These are phyloP conservation scores for Phialocephala sp. DNA, from an alignment of 2,329 filamentous ascomycete genomes.

Conservation along the genomic window DNA sequence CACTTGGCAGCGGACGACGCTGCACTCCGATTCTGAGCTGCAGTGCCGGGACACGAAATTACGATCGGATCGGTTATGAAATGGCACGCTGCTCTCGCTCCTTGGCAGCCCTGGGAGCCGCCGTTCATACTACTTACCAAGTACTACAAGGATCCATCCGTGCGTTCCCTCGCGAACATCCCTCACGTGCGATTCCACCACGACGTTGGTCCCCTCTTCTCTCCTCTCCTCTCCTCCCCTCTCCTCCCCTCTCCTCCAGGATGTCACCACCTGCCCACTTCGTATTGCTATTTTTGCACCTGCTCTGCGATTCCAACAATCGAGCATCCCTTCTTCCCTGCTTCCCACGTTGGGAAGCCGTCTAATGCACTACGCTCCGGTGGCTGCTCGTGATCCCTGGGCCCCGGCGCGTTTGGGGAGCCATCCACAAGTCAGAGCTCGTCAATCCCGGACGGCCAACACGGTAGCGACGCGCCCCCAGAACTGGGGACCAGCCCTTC, in stretches of 20 bases:
- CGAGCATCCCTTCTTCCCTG: neutral
- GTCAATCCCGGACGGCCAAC: neutral
- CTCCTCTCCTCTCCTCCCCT: no score
- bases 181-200: no score
- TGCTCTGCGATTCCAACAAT: neutral
- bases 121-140: no score
- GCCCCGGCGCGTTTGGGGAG: no score
- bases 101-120: neutral
- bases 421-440: neutral
- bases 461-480: neutral
- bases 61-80: no score
- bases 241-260: no score
- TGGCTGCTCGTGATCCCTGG: no score
- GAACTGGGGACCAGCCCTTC: neutral
- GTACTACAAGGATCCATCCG: no score
- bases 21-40: neutral
- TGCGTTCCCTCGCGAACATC: neutral
- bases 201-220: neutral
- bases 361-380: no score
- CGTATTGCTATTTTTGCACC: slow-evolving; percentile 3
- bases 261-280: neutral
- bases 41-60: no score
- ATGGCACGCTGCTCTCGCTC: no score
- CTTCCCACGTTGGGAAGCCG: neutral
- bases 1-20: neutral